Conservation (phyloP, 768 basidiomycete species). For the Podaxis sp. region DNA sequence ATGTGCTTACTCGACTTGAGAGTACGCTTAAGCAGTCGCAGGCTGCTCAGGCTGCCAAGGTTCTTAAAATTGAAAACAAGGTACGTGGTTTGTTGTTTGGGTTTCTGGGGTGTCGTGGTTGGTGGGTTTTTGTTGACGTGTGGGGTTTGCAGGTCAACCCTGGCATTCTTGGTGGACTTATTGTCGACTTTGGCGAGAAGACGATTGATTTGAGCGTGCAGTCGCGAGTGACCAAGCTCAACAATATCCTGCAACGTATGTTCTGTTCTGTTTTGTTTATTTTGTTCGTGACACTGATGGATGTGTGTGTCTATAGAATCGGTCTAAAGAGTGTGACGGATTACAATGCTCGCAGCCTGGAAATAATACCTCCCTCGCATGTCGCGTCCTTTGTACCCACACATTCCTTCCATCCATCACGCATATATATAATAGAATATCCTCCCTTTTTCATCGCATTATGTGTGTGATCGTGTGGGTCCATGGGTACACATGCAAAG, state of each 20-base stretch:
- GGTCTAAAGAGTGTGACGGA: slow-evolving; percentile 11
- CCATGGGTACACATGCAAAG: not conserved
- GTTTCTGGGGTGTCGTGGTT: slow-evolving; percentile 4
- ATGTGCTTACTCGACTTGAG: slow-evolving; percentile 78
- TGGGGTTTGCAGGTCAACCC: slow-evolving; percentile 73
- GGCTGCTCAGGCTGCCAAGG: slow-evolving; percentile 84
- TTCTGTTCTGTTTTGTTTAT: slow-evolving; percentile 16
- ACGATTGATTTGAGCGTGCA: slow-evolving; percentile 95
- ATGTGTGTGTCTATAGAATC: slow-evolving; percentile 4
- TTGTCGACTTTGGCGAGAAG: slow-evolving; percentile 98
- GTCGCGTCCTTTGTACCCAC: slow-evolving; percentile 8
- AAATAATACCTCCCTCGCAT: slow-evolving; percentile 7
- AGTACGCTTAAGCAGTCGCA: slow-evolving; percentile 82
- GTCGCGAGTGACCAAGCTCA: slow-evolving; percentile 93
- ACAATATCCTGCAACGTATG: slow-evolving; percentile 83
- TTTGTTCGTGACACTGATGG: not conserved
- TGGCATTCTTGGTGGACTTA: slow-evolving; percentile 84
- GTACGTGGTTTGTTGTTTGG: slow-evolving; percentile 35
- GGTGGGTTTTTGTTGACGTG: not conserved
- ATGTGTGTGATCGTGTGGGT: not conserved
- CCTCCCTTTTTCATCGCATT: not conserved
- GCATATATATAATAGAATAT: slow-evolving; percentile 15
- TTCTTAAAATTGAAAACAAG: slow-evolving; percentile 90
- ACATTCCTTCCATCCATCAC: slow-evolving; percentile 6
- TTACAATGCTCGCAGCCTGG: not conserved